These are phyloP conservation scores for Fusarium poae DNA, from an alignment of 2,329 filamentous ascomycete genomes.

Conservation along the genomic window DNA sequence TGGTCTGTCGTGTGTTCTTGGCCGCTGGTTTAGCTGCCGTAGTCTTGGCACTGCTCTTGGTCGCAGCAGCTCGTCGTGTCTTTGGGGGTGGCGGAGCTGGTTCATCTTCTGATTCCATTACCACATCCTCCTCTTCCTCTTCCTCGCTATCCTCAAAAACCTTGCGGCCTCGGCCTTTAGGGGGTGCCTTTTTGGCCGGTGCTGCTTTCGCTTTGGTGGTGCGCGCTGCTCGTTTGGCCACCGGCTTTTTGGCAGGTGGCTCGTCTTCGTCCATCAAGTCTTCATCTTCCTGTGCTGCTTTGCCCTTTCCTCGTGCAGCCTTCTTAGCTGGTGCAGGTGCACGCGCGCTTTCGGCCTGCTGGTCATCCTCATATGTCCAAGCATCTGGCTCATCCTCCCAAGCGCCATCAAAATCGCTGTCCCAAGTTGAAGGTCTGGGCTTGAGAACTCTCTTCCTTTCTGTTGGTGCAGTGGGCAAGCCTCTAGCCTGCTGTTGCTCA, in stretches of 20 bases:
- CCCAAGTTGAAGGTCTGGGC: constrained; percentile 84
- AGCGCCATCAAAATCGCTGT: constrained; percentile 86
- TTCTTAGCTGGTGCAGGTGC: constrained; percentile 12
- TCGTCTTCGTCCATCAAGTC: constrained; percentile 63
- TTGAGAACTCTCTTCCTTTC: constrained; percentile 67
- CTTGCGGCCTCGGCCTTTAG: constrained; percentile 57
- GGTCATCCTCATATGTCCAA: constrained; percentile 54
- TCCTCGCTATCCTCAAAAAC: constrained; percentile 54
- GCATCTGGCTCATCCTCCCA: constrained; percentile 85
- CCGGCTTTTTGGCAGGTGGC: constrained; percentile 52
- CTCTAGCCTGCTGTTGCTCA: constrained; percentile 78
- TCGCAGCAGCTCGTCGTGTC: constrained; percentile 43
- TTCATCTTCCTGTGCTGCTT: constrained; percentile 44
- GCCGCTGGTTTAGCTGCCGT: constrained; percentile 37
- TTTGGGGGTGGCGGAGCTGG: constrained; percentile 55
- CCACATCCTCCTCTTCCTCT: constrained; percentile 62
- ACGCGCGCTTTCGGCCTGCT: constrained; percentile 25
- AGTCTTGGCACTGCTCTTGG: constrained; percentile 31
- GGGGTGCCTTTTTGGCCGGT: constrained; percentile 61
- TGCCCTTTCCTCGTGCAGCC: constrained; percentile 29
- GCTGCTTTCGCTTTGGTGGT: constrained; percentile 60
- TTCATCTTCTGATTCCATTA: constrained; percentile 67
- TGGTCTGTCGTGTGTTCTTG: constrained; percentile 52
- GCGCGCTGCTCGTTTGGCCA: constrained; percentile 49
- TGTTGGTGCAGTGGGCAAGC: constrained; percentile 59